Evolutionary conservation across 345 rosid species (phyloP).

Genomic region (Eutrema yunnanense): DNA sequence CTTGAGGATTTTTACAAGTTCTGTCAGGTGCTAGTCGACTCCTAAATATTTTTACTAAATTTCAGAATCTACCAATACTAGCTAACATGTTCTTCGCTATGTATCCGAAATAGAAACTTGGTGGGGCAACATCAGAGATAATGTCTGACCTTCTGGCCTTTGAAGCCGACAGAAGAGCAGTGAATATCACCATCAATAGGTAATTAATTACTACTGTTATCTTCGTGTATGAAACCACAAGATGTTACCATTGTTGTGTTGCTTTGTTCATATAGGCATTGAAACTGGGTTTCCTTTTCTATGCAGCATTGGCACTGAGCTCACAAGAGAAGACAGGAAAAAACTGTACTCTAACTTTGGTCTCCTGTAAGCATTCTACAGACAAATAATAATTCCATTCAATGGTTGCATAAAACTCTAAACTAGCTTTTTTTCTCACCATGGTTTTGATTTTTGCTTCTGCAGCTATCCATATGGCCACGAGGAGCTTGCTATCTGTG

Average conservation of each 20-base stretch:
- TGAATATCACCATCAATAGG: constrained; percentile 94
- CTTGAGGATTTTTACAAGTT: constrained; percentile 96
- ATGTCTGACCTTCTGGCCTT: constrained; percentile 98
- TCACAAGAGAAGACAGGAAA: constrained; percentile 93
- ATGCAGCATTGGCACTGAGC: constrained; percentile 97
- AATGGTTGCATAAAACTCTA: background rate
- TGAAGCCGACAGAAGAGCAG: constrained; percentile 98
- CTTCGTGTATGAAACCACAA: background rate
- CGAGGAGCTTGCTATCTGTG: constrained; percentile 84
- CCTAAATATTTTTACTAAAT: background rate
- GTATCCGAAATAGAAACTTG: constrained; percentile 61
- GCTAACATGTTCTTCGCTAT: background rate
- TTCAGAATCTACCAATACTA: background rate
- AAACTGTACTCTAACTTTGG: constrained; percentile 94
- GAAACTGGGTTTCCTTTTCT: background rate
- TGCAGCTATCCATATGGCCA: constrained; percentile 80
- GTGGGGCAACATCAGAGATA: constrained; percentile 95
- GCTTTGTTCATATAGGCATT: background rate
- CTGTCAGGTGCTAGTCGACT: constrained; percentile 62
- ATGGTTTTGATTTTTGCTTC: background rate
- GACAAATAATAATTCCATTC: background rate
- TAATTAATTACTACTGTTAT: constrained; percentile 5
- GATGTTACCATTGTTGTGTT: background rate
- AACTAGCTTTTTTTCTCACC: constrained; percentile 1
- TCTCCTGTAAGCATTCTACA: constrained; percentile 50